phyloP scores from a whole-genome alignment of 768 basidiomycete species.

The Mycena amicta region DNA sequence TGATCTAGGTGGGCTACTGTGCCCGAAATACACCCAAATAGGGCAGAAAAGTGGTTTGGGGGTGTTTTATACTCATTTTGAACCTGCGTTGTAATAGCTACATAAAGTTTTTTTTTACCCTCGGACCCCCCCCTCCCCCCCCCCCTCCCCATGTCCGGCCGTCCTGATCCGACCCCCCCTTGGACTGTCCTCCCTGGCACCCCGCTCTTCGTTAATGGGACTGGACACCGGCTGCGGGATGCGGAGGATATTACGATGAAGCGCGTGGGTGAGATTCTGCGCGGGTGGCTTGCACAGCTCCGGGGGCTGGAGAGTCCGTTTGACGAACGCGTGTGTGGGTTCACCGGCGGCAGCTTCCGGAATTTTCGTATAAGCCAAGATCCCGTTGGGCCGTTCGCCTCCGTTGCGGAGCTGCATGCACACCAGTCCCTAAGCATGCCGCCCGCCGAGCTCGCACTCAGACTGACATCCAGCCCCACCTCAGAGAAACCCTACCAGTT shows the following conservation, averaged over 20 bases:
- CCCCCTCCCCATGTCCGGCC: too few relatives aligned
- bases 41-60: too few relatives aligned
- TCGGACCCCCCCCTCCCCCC: too few relatives aligned
- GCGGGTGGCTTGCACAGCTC: constrained; percentile 13
- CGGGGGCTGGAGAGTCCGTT: constrained; percentile 11
- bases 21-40: too few relatives aligned
- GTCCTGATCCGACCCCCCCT: too few relatives aligned
- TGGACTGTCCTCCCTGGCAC: constrained; percentile 20
- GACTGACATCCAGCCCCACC: not conserved
- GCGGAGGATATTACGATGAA: constrained; percentile 5
- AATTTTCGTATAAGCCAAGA: constrained; percentile 9
- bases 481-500: constrained; percentile 12
- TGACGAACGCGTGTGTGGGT: constrained; percentile 14
- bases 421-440: constrained; percentile 1
- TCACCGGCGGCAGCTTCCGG: constrained; percentile 8
- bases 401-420: constrained; percentile 8
- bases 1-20: too few relatives aligned
- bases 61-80: too few relatives aligned
- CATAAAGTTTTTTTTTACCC: too few relatives aligned
- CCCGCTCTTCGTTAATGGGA: constrained; percentile 8
- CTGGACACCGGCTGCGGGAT: not conserved
- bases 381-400: constrained; percentile 12
- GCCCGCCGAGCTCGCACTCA: constrained; percentile 2
- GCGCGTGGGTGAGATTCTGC: constrained; percentile 6
- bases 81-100: too few relatives aligned